Conservation (phyloP, 441 rosid genomes). For the Syzygium malaccense region DNA sequence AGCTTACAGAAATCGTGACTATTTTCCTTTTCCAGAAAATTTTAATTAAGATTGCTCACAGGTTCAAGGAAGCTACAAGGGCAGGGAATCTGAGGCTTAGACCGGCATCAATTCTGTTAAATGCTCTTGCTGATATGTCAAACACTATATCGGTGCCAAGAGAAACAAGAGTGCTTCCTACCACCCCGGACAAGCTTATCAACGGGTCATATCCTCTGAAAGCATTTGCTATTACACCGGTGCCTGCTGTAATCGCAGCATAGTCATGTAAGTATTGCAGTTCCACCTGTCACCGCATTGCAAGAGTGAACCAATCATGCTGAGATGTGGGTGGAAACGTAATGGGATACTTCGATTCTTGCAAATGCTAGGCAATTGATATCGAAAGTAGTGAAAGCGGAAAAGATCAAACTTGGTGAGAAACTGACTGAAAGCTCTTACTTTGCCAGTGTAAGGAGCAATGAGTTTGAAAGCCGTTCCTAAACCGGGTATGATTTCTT, state of each 20-base stretch:
- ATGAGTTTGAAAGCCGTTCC: slow-evolving; percentile 26
- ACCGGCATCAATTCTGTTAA: slow-evolving; percentile 30
- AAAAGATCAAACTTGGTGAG: not conserved
- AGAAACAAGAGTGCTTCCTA: slow-evolving; percentile 31
- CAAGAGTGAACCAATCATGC: not conserved
- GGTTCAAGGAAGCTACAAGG: slow-evolving; percentile 32
- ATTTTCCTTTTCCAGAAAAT: not conserved
- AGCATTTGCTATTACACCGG: slow-evolving; percentile 24
- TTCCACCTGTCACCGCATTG: slow-evolving; percentile 32
- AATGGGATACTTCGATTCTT: not conserved
- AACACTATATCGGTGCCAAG: slow-evolving; percentile 31
- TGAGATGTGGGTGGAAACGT: not conserved
- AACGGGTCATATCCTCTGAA: slow-evolving; percentile 20
- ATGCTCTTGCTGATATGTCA: slow-evolving; percentile 12
- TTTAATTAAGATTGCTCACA: slow-evolving; percentile 25
- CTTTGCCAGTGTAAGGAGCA: slow-evolving; percentile 42
- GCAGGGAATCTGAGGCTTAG: slow-evolving; percentile 28
- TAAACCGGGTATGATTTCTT: slow-evolving; percentile 40
- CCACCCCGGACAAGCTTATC: slow-evolving; percentile 28
- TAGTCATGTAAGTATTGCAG: slow-evolving; percentile 36
- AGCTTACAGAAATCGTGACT: not conserved
- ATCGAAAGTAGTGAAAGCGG: not conserved
- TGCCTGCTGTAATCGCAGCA: slow-evolving; percentile 35
- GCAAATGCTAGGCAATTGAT: not conserved
- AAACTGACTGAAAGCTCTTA: slow-evolving; percentile 1